A percentile compares a stretch with the other conserved stretches of the same genome.
These are phyloP conservation scores for Pseudonitzschia delicatissima DNA, from an alignment of 108 stramenopile species.

Conservation along the genomic window DNA sequence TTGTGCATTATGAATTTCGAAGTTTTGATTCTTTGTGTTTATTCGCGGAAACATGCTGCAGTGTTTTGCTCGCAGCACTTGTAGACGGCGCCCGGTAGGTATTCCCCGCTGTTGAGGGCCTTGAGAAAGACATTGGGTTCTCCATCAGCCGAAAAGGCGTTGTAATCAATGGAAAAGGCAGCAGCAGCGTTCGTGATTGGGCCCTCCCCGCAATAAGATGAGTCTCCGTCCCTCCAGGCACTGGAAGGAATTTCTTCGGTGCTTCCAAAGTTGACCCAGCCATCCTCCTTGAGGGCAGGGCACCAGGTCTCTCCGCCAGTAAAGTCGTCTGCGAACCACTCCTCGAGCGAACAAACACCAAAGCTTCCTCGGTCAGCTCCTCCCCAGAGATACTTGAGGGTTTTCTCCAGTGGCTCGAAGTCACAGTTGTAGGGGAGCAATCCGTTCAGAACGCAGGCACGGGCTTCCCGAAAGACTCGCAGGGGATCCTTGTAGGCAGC, in stretches of 20 bases:
- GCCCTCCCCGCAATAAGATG: constrained; percentile 7
- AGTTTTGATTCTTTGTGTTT: too few species aligned
- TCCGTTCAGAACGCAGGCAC: background rate
- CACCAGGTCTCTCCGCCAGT: background rate
- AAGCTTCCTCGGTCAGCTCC: background rate
- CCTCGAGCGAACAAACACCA: background rate
- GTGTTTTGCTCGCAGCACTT: background rate
- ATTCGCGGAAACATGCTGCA: background rate
- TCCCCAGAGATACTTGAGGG: background rate
- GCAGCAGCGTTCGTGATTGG: constrained; percentile 5
- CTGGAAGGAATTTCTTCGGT: background rate
- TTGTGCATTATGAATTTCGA: too few species aligned
- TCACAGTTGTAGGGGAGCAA: background rate
- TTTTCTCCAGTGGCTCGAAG: background rate
- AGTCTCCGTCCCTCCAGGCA: background rate
- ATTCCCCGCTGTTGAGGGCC: constrained; percentile 3
- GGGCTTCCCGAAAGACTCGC: background rate
- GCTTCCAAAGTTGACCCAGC: background rate
- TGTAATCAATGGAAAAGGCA: background rate
- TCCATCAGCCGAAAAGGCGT: background rate
- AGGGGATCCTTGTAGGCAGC: background rate
- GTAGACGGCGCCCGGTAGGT: background rate
- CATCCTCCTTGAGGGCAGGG: background rate
- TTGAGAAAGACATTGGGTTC: background rate
- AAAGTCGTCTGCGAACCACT: background rate